Conservation (phyloP, 352 stramenopile species). For the Globisporangium paddicum region DNA sequence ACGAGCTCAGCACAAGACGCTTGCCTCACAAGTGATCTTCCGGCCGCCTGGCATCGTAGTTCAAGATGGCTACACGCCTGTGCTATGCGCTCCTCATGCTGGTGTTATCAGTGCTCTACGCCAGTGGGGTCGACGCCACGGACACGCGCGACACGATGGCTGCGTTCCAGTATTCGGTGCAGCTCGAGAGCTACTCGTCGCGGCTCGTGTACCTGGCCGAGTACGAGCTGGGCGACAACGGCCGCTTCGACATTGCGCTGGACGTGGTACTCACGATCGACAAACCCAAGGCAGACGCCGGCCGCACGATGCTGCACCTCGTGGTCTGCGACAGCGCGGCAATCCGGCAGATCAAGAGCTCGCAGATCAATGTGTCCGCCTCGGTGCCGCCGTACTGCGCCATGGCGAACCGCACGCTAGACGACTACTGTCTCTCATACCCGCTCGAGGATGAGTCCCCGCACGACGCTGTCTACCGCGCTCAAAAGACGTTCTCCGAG, state of each 20-base stretch:
- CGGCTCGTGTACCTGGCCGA: slow-evolving; percentile 29
- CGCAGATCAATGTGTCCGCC: slow-evolving; percentile 7
- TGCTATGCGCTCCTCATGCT: neutral
- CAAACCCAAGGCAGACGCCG: slow-evolving; percentile 16
- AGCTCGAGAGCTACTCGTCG: slow-evolving; percentile 18
- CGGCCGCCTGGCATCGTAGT: neutral
- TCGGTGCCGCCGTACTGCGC: slow-evolving; percentile 30
- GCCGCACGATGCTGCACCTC: slow-evolving; percentile 43
- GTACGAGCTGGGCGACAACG: slow-evolving; percentile 29
- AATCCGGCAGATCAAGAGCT: slow-evolving; percentile 11
- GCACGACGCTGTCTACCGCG: slow-evolving; percentile 33
- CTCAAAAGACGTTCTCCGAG: slow-evolving; percentile 21
- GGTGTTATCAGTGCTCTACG: no score
- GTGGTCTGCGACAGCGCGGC: slow-evolving; percentile 35
- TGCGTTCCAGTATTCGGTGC: slow-evolving; percentile 20
- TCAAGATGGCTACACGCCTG: neutral
- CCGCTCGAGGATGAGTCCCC: slow-evolving; percentile 30
- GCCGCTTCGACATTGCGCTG: slow-evolving; percentile 38
- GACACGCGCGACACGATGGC: neutral
- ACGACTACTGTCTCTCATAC: slow-evolving; percentile 44
- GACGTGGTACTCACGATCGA: slow-evolving; percentile 34
- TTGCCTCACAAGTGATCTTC: neutral
- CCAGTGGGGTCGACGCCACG: neutral
- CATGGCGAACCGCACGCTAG: slow-evolving; percentile 46
- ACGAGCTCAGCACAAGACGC: neutral